A percentile compares a stretch with the other conserved stretches of the same genome.
Conservation (phyloP, 176 grass and related monocot species). For the Triticum urartu region DNA sequence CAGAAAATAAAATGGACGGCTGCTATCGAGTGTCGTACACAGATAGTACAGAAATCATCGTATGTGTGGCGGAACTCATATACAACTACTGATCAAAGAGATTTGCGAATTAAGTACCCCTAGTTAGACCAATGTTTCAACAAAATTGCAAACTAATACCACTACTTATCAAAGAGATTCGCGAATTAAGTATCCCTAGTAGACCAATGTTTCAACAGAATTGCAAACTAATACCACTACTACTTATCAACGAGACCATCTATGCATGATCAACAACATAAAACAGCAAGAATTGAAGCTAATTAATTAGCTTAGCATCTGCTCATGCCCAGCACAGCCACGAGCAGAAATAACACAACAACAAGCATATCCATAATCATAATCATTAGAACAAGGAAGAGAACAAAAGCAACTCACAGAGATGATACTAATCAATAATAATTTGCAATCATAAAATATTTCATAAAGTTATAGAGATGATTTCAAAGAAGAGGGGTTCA, state of each 20-base stretch:
- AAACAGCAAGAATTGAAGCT: not conserved
- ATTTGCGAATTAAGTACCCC: no score
- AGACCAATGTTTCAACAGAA: not conserved
- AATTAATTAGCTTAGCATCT: not conserved
- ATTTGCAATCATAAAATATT: not conserved
- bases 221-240: not conserved
- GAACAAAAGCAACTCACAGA: not conserved
- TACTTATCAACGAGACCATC: not conserved
- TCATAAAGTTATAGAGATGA: not conserved
- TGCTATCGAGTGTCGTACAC: no score
- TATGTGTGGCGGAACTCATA: no score
- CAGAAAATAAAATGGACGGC: no score
- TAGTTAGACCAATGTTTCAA: no score
- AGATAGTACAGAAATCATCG: no score
- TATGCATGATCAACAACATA: not conserved
- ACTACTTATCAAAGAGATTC: no score
- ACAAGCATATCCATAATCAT: not conserved
- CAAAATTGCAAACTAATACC: no score
- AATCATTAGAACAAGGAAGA: not conserved
- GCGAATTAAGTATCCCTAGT: not conserved
- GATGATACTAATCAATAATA: not conserved
- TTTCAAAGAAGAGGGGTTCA: not conserved
- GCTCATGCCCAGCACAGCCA: not conserved
- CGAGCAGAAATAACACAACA: not conserved
- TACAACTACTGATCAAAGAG: no score